Conservation (phyloP, 768 basidiomycete species). For the Leccinum broughii region DNA sequence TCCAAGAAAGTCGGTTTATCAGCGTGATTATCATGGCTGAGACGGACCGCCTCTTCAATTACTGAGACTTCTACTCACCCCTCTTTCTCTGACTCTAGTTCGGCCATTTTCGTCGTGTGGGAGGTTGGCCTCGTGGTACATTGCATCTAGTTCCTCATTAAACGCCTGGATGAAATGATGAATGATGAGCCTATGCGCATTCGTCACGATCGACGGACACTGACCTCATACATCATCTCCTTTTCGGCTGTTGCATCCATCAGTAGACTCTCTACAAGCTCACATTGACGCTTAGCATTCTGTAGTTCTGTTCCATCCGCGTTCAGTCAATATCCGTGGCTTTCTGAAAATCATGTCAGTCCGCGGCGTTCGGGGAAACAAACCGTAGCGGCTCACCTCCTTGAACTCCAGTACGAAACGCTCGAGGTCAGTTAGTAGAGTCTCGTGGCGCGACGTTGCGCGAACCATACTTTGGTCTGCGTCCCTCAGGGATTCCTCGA, state of each 20-base stretch:
- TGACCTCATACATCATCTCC: constrained; percentile 90
- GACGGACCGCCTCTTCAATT: too few species aligned
- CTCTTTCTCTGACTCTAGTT: constrained; percentile 73
- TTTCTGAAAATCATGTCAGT: constrained; percentile 42
- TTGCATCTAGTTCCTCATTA: constrained; percentile 89
- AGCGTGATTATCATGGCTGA: too few species aligned
- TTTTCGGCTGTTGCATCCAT: constrained; percentile 84
- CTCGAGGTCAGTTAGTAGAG: constrained; percentile 50
- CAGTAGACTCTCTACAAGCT: constrained; percentile 75
- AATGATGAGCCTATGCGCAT: constrained; percentile 2
- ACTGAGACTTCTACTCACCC: constrained; percentile 53
- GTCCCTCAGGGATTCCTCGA: constrained; percentile 56
- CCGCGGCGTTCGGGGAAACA: background rate
- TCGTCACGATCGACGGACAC: constrained; percentile 17
- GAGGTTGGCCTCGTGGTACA: constrained; percentile 84
- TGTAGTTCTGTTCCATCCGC: constrained; percentile 56
- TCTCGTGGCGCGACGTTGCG: constrained; percentile 55
- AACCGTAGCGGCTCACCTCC: constrained; percentile 46
- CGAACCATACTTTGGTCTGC: constrained; percentile 56
- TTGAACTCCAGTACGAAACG: constrained; percentile 52
- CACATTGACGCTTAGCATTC: constrained; percentile 70
- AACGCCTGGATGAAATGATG: constrained; percentile 60
- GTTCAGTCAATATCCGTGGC: constrained; percentile 59
- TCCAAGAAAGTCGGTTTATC: too few species aligned
- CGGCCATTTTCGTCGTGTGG: constrained; percentile 74